Base-by-base conservation (phyloP, 1,139 yeast species). In the Arxiozyma telluris region DNA sequence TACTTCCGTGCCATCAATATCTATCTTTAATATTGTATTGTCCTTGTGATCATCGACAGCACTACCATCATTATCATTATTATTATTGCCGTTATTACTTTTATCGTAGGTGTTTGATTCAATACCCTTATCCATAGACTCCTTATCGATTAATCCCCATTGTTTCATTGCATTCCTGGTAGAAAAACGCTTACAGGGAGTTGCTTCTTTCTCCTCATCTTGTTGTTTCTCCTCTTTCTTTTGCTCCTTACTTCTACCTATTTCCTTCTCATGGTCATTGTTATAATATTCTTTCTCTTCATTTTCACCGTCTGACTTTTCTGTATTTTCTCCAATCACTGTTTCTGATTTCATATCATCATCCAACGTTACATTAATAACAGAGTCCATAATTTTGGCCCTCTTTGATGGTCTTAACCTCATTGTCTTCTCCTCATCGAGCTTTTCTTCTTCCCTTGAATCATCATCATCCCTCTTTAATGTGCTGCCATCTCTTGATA, bases 1-100 rank as follows among this genome's bases (percentile, higher is more conserved):
- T n/a, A 55, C 34, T 53, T 56, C 52, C 12, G 53, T 54, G 39
- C 61, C 65, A 41, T 63, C 67, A 27, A 64, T 61, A 47, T 63
- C 61, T 34, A 63, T 53, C 2, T 55, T 53, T 12, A 59, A 23
- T 12, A 49, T 30, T 4, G 54, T 55, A 41, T 39, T 17, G 12
- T 51, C 46, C 9, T 34, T 27, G 4, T 25, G n/a, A 17, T 34
- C 23, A 34, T 27, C 30, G 12, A 23, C 46, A 12, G 46, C n/a
- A 1, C 8, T 25, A 15, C 1, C 11, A 4, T 8, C 20, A 8
- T 17, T 7, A 11, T n/a, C 20, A 1, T 4, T 18, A 5, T 8
- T 30, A 6, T 27, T 23, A 23, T n/a, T n/a, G n/a, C 25, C 6
- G 11, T 27, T 34, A 15, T 34, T 34, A 4, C 12, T 2, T 34